Conservation (phyloP, 2,329 filamentous ascomycete species). For the Allantophomopsis lycopodina region DNA sequence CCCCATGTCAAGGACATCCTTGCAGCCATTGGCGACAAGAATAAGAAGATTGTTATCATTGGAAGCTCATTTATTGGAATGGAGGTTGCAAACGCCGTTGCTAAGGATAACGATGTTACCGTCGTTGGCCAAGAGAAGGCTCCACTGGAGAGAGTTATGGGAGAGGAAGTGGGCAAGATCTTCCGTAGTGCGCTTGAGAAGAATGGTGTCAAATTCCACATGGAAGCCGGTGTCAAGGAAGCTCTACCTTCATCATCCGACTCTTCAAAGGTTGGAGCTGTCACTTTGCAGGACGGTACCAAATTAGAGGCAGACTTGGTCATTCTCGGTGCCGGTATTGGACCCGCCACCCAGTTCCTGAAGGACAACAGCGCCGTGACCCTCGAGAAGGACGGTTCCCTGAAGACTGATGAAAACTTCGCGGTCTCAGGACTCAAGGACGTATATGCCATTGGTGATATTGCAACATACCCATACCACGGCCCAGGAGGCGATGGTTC, state of each 20-base stretch:
- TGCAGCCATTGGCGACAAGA: slow-evolving; percentile 64
- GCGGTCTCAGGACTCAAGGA: slow-evolving; percentile 62
- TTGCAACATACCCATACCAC: slow-evolving; percentile 87
- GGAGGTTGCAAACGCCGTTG: slow-evolving; percentile 81
- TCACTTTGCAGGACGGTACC: slow-evolving; percentile 77
- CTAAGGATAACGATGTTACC: slow-evolving; percentile 69
- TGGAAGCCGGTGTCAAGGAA: slow-evolving; percentile 70
- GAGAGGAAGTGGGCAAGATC: slow-evolving; percentile 64
- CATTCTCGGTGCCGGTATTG: slow-evolving; percentile 80
- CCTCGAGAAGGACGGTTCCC: slow-evolving; percentile 73
- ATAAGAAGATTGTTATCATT: slow-evolving; percentile 85
- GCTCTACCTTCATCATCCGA: slow-evolving; percentile 59
- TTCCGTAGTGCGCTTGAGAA: slow-evolving; percentile 71
- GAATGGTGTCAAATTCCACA: slow-evolving; percentile 78
- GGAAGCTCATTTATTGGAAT: slow-evolving; percentile 96
- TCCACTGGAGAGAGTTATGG: slow-evolving; percentile 78
- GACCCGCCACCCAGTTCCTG: slow-evolving; percentile 74
- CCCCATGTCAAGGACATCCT: slow-evolving; percentile 68
- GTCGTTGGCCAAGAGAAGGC: slow-evolving; percentile 80
- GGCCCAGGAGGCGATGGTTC: slow-evolving; percentile 71
- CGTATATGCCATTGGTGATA: slow-evolving; percentile 89
- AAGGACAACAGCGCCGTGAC: slow-evolving; percentile 54
- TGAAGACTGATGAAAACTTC: slow-evolving; percentile 71
- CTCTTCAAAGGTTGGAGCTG: slow-evolving; percentile 60
- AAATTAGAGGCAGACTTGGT: slow-evolving; percentile 77